These are phyloP conservation scores for Amanita inopinata DNA, from an alignment of 768 basidiomycete species.

Conservation along the genomic window DNA sequence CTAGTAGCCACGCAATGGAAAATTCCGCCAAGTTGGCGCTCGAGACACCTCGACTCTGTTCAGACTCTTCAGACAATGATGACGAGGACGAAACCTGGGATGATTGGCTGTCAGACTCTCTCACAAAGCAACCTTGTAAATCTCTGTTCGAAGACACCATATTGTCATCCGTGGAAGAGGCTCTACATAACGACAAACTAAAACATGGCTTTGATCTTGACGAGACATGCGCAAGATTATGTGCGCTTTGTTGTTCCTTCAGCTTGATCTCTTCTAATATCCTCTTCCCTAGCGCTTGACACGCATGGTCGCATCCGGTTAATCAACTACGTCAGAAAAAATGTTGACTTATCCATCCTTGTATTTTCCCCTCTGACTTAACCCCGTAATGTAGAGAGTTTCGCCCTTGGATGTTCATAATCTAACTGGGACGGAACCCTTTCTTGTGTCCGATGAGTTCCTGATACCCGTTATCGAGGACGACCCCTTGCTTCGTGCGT, in stretches of 20 bases:
- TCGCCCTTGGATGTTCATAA: constrained; percentile 31
- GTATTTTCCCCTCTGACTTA: constrained; percentile 6
- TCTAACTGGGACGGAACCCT: constrained; percentile 47
- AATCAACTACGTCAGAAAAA: constrained; percentile 80
- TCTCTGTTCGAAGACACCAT: constrained; percentile 69
- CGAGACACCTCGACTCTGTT: background rate
- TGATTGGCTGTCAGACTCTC: constrained; percentile 72
- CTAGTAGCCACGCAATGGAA: no score
- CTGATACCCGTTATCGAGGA: constrained; percentile 76
- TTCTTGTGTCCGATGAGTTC: constrained; percentile 70
- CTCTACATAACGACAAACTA: constrained; percentile 50
- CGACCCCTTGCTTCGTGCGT: constrained; percentile 83
- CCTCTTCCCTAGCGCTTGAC: constrained; percentile 47
- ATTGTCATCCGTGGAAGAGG: constrained; percentile 50
- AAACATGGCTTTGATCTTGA: constrained; percentile 57
- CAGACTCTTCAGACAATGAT: constrained; percentile 23
- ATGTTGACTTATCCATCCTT: constrained; percentile 29
- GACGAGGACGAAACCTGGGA: constrained; percentile 61
- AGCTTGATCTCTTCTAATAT: background rate
- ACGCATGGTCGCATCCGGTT: constrained; percentile 71
- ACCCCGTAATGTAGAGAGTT: constrained; percentile 37
- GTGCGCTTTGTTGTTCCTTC: constrained; percentile 29
- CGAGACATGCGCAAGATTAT: constrained; percentile 35
- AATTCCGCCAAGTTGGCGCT: no score
- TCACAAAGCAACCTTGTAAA: constrained; percentile 38